Evolutionary conservation across 2,329 filamentous ascomycete species (phyloP), one percentile per base, ranked within the genome.

Genomic region (Apiospora hydei): DNA sequence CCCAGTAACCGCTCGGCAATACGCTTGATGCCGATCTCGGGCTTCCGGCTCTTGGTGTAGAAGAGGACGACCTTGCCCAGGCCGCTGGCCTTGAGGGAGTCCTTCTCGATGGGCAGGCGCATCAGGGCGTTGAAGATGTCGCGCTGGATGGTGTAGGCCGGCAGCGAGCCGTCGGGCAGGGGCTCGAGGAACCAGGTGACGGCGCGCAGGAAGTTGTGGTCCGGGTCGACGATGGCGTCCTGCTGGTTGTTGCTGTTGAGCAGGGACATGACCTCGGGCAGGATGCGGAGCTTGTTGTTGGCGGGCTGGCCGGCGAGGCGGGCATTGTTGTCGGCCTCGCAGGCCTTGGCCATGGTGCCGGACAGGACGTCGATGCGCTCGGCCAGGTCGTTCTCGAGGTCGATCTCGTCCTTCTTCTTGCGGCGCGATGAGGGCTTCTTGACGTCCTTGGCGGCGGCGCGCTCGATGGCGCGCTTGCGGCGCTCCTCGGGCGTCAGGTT

Each of bases 141-240:
- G 74, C 95, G 94, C 84, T 99, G 96, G 76, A 99, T 98, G 80
- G 96, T 96, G 85, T 98, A 99, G 43, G 96, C 96, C 0, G 96
- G 96, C 69, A 99, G 88, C 73, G 94, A 96, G 72, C 96, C 96
- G 80, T 98, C 96, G 77, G 96, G 95, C 66, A 98, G 88, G 0
- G 96, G 96, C 81, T 99, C 96, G 30, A 99, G 89, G 88, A 98
- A 98, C 88, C 97, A 98, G 80, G 96, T 95, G 79, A 99, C 94
- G 18, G 95, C 94, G 83, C 97, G 94, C 51, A 99, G 86, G 74
- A 99, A 93, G 84, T 98, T 98, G 80, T 93, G 97, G 79, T 99
- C 96, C 0, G 96, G 96, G 76, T 98, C 96, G 53, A 98, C 91
- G 69, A 98, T 91, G 43, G 93, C 93, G 76, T 94, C 88, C 79